Conservation (phyloP, 164 flowering plant species). For the Vitis labrusca region DNA sequence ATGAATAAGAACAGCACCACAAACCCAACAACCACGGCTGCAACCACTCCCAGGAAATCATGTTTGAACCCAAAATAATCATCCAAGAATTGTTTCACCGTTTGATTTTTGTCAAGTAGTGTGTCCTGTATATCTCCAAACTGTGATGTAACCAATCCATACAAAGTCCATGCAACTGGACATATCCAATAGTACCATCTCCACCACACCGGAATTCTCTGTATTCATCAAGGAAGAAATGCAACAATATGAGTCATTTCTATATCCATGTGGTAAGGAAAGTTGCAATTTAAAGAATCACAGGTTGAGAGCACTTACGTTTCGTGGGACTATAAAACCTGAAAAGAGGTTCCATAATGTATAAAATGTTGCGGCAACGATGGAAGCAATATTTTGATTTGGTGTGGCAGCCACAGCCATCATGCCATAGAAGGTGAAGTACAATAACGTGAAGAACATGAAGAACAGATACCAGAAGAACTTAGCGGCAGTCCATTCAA, state of each 20-base stretch:
- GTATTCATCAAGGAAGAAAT: slow-evolving; percentile 1
- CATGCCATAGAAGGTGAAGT: slow-evolving; percentile 52
- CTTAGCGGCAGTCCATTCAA: slow-evolving; percentile 38
- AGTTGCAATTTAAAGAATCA: no score
- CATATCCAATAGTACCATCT: slow-evolving; percentile 36
- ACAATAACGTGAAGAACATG: slow-evolving; percentile 37
- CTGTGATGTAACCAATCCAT: slow-evolving; percentile 26
- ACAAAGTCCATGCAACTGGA: slow-evolving; percentile 35
- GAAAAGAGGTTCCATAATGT: slow-evolving; percentile 32
- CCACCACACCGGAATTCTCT: slow-evolving; percentile 44
- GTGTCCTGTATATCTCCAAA: slow-evolving; percentile 18
- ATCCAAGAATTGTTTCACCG: slow-evolving; percentile 26
- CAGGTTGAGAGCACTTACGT: slow-evolving; percentile 19
- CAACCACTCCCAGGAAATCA: slow-evolving; percentile 36
- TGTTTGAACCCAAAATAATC: slow-evolving; percentile 24
- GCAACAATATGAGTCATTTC: background rate
- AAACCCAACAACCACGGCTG: slow-evolving; percentile 20
- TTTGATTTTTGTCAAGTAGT: slow-evolving; percentile 5
- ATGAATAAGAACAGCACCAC: slow-evolving; percentile 21
- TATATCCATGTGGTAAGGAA: background rate
- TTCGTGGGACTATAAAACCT: slow-evolving; percentile 26
- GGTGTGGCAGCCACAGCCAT: slow-evolving; percentile 42
- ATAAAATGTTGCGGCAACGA: slow-evolving; percentile 27
- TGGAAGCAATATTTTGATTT: slow-evolving; percentile 26
- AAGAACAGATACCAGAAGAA: slow-evolving; percentile 42